Base-by-base conservation (phyloP, 352 stramenopile species). In the Phytophthora vignae region DNA sequence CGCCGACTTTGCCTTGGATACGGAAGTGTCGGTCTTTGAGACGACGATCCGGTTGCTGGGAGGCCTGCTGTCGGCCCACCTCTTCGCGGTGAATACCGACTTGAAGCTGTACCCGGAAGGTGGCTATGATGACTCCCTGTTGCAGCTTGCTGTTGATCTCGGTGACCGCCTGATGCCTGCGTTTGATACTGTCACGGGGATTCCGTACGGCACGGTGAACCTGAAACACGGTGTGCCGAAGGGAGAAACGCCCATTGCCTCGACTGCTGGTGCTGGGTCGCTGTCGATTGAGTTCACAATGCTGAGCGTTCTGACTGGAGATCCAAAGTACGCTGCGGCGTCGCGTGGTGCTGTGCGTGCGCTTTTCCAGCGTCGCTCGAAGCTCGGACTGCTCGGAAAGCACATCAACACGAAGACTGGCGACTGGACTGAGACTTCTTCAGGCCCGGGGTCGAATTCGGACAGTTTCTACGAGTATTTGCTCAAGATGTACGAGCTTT, bases 391-490 rank as follows among this genome's bases (percentile, higher is more conserved):
- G 14, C 76, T 99, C 17, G 98, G 98, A 40, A 99, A 99, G 64
- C 97, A 99, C 77, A 98, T 99, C 60, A 90, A 99, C 78, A 94
- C 94, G 6, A 73, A 88, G 14, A 96, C 70, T 11, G 96, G 97
- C 22, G 84, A 94, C 2, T 96, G 90, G 90, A 94, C 83, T 29
- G 90, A 96, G 70, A 87, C 78, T 1, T 62, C 83, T 0, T 94
- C 89, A 0, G 94, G 95, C 21, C 81, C 96, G 7, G 96, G 96
- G 8, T 92, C 88, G 9, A 99, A 99, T 74, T 97, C 95, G 5
- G 98, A 99, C 79, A 98, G 91, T 46, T 99, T 99, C 69, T 99
- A 99, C 79, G 98, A 99, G 81, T 99, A 99, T 67, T 77, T 99
- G 15, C 73, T 99, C 53, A 99, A 99, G 77, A 97, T 98, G 77